Percentiles rank a stretch among this genome's conserved stretches.
Conservation (phyloP, 495 filamentous ascomycete genomes). For the Parachaetomium inaequale region DNA sequence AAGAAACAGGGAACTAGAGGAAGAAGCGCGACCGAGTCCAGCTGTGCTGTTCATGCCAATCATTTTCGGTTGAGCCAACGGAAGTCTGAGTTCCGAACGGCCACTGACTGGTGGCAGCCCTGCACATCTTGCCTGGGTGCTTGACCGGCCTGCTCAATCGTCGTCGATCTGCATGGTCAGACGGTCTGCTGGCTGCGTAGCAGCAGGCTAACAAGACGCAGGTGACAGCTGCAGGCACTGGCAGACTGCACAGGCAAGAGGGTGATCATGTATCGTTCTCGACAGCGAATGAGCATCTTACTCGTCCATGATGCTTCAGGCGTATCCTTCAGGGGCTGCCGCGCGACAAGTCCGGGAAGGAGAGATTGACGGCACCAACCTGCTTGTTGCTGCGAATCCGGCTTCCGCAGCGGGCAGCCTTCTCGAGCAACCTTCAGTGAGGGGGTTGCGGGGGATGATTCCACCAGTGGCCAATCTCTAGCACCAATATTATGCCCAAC, state of each 20-base stretch:
- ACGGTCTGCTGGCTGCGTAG: neutral
- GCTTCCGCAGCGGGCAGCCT: neutral
- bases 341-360: too few species aligned
- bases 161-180: constrained; percentile 13
- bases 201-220: neutral
- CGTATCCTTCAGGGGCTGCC: neutral
- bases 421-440: neutral
- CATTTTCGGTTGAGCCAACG: neutral
- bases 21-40: too few species aligned
- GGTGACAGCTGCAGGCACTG: constrained; percentile 1
- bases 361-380: neutral
- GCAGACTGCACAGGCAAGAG: neutral
- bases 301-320: neutral
- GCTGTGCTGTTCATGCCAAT: neutral
- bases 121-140: constrained; percentile 11
- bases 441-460: neutral
- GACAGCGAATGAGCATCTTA: neutral
- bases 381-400: too few species aligned
- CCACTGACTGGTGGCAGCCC: neutral
- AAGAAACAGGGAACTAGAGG: neutral
- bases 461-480: neutral
- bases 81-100: neutral
- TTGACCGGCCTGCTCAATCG: constrained; percentile 1
- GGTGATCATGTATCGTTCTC: neutral
- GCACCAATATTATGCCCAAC: neutral